Evolutionary conservation across 768 basidiomycete species (phyloP).

Genomic region (Mycena venus): DNA sequence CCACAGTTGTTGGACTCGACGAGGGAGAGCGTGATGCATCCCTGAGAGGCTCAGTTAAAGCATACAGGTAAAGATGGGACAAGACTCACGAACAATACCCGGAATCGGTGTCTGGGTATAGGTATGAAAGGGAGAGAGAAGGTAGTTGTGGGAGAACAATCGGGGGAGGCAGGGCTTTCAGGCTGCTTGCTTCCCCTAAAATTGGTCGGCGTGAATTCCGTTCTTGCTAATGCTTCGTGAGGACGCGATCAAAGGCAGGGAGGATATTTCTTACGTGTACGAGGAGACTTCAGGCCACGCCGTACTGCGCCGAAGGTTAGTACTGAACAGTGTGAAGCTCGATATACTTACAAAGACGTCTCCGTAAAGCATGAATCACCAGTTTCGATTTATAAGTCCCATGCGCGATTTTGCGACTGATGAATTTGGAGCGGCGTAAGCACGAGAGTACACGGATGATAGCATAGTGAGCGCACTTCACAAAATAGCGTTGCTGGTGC

Average conservation of each 20-base stretch:
- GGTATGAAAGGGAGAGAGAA: not conserved
- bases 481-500: not conserved
- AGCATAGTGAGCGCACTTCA: not conserved
- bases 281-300: not conserved
- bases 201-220: not conserved
- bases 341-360: conserved; percentile 1
- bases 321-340: not conserved
- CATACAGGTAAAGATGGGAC: not conserved
- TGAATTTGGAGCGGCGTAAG: conserved; percentile 7
- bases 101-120: conserved; percentile 1
- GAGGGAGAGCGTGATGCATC: conserved; percentile 1
- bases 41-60: not conserved
- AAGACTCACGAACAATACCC: conserved; percentile 16
- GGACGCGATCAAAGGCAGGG: not conserved
- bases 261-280: not conserved
- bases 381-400: conserved; percentile 6
- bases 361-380: not conserved
- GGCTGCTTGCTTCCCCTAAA: not conserved
- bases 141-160: conserved; percentile 17
- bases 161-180: not conserved
- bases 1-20: not conserved
- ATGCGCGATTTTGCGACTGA: not conserved
- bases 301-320: conserved; percentile 2
- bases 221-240: not conserved
- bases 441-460: too few relatives aligned